phyloP scores from a whole-genome alignment of 768 basidiomycete genomes.

The Tylopilus vinaceipallidus region DNA sequence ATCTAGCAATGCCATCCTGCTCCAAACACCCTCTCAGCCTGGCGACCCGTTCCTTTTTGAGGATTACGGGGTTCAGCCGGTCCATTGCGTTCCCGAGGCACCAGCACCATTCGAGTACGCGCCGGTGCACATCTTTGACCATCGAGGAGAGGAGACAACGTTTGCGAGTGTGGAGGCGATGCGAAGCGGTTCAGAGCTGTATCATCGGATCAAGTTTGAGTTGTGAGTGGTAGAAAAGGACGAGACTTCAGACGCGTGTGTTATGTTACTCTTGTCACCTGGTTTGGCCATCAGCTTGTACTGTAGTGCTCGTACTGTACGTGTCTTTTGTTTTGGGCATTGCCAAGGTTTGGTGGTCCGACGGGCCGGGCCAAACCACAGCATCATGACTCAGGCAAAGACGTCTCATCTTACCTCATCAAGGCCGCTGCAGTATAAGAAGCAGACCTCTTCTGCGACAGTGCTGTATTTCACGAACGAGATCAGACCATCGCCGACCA shows the following conservation, averaged over 20 bases:
- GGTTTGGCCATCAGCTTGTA: background rate
- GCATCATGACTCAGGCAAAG: too few relatives aligned
- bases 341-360: too few relatives aligned
- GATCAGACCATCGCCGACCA: too few relatives aligned
- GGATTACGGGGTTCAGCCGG: conserved; percentile 50
- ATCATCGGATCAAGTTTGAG: conserved; percentile 38
- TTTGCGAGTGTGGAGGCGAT: conserved; percentile 37
- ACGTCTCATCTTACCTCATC: too few relatives aligned
- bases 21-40: conserved; percentile 37
- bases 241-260: background rate
- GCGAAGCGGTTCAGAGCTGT: conserved; percentile 39
- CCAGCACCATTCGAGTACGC: conserved; percentile 40
- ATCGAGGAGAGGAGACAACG: conserved; percentile 31
- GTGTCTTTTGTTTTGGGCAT: too few relatives aligned
- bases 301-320: too few relatives aligned
- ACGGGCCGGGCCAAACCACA: too few relatives aligned
- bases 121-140: conserved; percentile 34
- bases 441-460: too few relatives aligned
- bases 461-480: too few relatives aligned
- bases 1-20: conserved; percentile 49
- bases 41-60: conserved; percentile 43
- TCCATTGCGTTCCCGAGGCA: conserved; percentile 37
- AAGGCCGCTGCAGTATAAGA: too few relatives aligned
- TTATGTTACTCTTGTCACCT: background rate
- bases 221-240: conserved; percentile 6